Conservation (phyloP, 345 rosid genomes). For the Gossypium rotundifolium region DNA sequence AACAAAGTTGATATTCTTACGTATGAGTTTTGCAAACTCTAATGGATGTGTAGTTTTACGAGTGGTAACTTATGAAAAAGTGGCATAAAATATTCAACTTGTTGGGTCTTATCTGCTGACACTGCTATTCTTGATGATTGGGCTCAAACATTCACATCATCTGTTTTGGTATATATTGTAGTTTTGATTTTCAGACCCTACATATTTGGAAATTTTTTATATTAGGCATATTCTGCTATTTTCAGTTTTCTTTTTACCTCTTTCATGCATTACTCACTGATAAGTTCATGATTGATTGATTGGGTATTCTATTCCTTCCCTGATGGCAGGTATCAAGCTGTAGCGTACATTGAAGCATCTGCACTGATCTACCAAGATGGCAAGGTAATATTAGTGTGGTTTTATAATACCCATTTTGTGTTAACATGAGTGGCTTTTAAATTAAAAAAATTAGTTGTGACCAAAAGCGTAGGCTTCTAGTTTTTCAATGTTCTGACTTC, state of each 20-base stretch:
- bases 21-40: background rate
- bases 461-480: background rate
- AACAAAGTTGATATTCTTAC: background rate
- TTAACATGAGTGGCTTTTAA: background rate
- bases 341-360: constrained; percentile 91
- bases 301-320: constrained; percentile 8
- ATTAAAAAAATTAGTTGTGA: background rate
- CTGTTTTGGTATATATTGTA: background rate
- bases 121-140: background rate
- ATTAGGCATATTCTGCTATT: background rate
- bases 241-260: background rate
- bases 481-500: background rate
- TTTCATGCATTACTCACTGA: constrained; percentile 3
- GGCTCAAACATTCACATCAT: background rate
- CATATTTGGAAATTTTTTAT: background rate
- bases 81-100: background rate
- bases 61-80: background rate
- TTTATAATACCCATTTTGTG: background rate
- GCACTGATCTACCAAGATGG: constrained; percentile 96
- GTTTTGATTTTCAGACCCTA: background rate
- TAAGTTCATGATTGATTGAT: background rate
- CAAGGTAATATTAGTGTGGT: constrained; percentile 42
- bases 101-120: background rate
- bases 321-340: constrained; percentile 83
- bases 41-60: background rate